Evolutionary conservation across 2,329 filamentous ascomycete species (phyloP).

Genomic region (Fusarium praegraminearum): DNA sequence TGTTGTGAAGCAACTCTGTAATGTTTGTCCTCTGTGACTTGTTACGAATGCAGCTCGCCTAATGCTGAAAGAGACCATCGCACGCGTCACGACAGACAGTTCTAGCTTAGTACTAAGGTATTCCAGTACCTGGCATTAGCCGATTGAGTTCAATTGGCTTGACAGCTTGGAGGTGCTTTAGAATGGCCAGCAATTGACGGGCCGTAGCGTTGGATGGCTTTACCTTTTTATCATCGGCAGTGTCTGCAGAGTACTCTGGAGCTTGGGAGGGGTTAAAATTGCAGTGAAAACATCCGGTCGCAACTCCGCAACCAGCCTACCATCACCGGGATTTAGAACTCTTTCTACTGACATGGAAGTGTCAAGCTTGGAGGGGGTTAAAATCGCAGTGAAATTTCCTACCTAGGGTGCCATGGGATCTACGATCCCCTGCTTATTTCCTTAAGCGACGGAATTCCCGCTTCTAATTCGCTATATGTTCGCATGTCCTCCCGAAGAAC

Average conservation of each 20-base stretch:
- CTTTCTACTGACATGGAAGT: too few relatives aligned
- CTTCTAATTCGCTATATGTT: too few relatives aligned
- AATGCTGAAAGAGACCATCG: neutral
- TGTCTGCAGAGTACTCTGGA: neutral
- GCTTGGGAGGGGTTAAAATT: neutral
- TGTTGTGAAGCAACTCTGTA: neutral
- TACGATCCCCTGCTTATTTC: too few relatives aligned
- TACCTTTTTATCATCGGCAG: constrained; percentile 10
- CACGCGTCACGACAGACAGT: neutral
- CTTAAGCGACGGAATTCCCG: too few relatives aligned
- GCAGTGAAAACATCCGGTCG: neutral
- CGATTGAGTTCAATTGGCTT: neutral
- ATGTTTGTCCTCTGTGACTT: constrained; percentile 5
- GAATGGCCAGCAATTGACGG: neutral
- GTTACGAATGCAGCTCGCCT: constrained; percentile 33
- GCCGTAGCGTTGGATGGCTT: neutral
- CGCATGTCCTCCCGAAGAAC: too few relatives aligned
- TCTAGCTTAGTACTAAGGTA: neutral
- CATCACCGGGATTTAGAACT: too few relatives aligned
- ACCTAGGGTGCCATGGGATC: too few relatives aligned
- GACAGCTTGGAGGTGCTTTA: neutral
- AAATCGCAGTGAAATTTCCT: too few relatives aligned
- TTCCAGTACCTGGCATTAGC: neutral
- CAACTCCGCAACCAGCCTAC: too few relatives aligned
- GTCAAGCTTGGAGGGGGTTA: too few relatives aligned